These are phyloP conservation scores for Climacium dendroides DNA, from an alignment of 225 moss, liverwort and hornwort genomes.

Conservation along the genomic window DNA sequence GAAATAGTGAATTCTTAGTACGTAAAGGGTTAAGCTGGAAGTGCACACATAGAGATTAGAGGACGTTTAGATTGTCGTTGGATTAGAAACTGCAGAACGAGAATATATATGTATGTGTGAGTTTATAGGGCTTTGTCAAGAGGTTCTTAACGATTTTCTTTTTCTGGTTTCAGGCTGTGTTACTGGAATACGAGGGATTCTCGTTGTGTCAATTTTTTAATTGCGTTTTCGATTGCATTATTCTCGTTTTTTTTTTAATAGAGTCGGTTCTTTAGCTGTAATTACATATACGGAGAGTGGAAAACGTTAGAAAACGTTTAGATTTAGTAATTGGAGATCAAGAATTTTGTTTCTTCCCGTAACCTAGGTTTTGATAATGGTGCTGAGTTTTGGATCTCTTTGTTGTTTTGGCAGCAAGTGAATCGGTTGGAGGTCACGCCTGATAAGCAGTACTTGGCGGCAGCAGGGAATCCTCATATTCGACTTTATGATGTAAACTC, in stretches of 20 bases:
- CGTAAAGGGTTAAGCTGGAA: no score
- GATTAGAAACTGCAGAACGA: background rate
- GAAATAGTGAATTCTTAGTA: no score
- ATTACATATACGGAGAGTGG: background rate
- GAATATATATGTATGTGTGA: background rate
- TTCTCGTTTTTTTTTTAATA: background rate
- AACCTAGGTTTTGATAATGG: background rate
- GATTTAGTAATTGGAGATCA: background rate
- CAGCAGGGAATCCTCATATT: conserved; percentile 96
- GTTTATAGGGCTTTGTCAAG: background rate
- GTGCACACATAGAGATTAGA: background rate
- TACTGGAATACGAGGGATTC: background rate
- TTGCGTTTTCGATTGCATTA: background rate
- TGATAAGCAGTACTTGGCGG: conserved; percentile 85
- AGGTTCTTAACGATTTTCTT: background rate
- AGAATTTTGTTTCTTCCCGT: background rate
- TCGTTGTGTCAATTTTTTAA: background rate
- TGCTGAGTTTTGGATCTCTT: background rate
- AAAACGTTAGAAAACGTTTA: background rate
- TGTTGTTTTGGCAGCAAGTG: conserved; percentile 52
- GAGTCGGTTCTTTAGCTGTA: background rate
- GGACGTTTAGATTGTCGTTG: background rate
- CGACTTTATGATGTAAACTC: conserved; percentile 91
- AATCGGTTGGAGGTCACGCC: conserved; percentile 92
- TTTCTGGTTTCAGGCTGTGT: background rate